Percentiles rank a stretch among this genome's conserved stretches.
phyloP scores from a whole-genome alignment of 140 eudicot species.

The Bidens hawaiensis region DNA sequence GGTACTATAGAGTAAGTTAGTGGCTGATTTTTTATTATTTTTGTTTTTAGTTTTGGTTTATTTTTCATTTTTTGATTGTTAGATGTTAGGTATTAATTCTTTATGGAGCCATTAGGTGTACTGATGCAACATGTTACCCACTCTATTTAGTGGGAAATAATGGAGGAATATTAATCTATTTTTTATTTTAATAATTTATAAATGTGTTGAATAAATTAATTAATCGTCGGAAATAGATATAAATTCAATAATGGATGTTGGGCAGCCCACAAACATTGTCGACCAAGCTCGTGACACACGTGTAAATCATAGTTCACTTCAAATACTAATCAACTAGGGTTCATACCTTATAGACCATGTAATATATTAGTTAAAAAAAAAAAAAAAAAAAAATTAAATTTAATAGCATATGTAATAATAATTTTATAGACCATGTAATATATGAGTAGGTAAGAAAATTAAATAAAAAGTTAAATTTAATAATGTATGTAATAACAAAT shows the following conservation, averaged over 20 bases:
- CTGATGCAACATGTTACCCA: conserved; percentile 32
- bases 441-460: too few relatives aligned
- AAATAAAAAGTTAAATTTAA: too few relatives aligned
- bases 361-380: too few relatives aligned
- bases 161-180: conserved; percentile 4
- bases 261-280: conserved; percentile 18
- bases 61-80: too few relatives aligned
- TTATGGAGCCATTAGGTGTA: conserved; percentile 25
- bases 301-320: conserved; percentile 15
- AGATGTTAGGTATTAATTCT: conserved; percentile 11
- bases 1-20: conserved; percentile 5
- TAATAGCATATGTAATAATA: too few relatives aligned
- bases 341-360: too few relatives aligned
- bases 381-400: too few relatives aligned
- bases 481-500: too few relatives aligned
- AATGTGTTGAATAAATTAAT: not conserved
- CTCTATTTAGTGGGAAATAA: conserved; percentile 35
- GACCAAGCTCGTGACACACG: conserved; percentile 15
- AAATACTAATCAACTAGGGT: too few relatives aligned
- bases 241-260: conserved; percentile 20
- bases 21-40: conserved; percentile 11
- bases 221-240: conserved; percentile 5
- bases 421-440: too few relatives aligned
- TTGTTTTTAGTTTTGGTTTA: not conserved
- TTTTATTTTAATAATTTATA: not conserved